Percentiles rank a stretch among this genome's conserved stretches.
Conservation (phyloP, 2,329 filamentous ascomycete species). For the Byssochlamys sp. region DNA sequence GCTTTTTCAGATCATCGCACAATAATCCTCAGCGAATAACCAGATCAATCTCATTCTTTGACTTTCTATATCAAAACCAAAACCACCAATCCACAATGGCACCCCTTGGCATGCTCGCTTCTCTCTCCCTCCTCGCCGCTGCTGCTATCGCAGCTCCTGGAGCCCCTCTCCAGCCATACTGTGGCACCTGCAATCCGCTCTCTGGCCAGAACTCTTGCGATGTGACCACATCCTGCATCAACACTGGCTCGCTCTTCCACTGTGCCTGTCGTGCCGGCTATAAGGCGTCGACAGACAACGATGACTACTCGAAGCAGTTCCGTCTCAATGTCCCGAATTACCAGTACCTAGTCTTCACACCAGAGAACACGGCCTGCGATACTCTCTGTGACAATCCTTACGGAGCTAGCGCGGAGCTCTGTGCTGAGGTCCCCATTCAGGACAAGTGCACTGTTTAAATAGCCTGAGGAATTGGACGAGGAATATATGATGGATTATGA, state of each 20-base stretch:
- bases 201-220: slow-evolving; percentile 33
- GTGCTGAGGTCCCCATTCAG: slow-evolving; percentile 25
- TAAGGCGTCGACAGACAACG: slow-evolving; percentile 25
- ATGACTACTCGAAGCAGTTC: slow-evolving; percentile 25
- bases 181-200: slow-evolving; percentile 32
- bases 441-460: slow-evolving; percentile 19
- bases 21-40: not conserved
- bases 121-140: slow-evolving; percentile 16
- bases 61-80: not conserved
- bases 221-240: slow-evolving; percentile 37
- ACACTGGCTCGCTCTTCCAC: slow-evolving; percentile 31
- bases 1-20: not conserved
- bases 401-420: slow-evolving; percentile 21
- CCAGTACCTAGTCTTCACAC: slow-evolving; percentile 31
- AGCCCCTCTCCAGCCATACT: slow-evolving; percentile 14
- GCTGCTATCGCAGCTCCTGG: slow-evolving; percentile 14
- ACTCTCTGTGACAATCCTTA: slow-evolving; percentile 26
- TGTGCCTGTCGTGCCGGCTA: slow-evolving; percentile 35
- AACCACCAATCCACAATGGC: not conserved
- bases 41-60: not conserved
- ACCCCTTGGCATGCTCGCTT: slow-evolving; percentile 3
- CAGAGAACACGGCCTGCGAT: slow-evolving; percentile 26
- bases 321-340: slow-evolving; percentile 29
- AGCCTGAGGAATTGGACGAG: not conserved
- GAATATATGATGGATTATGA: no score